These are phyloP conservation scores for Pseudohyphozyma bogoriensis DNA, from an alignment of 768 basidiomycete species.

Conservation along the genomic window DNA sequence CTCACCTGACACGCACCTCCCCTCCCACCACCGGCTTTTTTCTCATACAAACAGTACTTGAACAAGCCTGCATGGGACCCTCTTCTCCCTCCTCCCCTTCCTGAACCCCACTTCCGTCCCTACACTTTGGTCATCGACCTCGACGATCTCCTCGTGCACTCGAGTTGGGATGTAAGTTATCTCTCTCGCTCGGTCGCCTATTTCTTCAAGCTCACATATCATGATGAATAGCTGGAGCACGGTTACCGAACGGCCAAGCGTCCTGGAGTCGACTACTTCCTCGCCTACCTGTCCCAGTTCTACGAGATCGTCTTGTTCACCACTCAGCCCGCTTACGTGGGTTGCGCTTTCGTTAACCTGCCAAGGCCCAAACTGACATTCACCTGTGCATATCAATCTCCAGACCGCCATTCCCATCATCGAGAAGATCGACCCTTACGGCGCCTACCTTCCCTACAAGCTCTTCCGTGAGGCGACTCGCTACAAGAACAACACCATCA, in stretches of 20 bases:
- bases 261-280: conserved; percentile 95
- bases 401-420: conserved; percentile 80
- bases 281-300: conserved; percentile 93
- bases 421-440: conserved; percentile 89
- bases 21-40: conserved; percentile 26
- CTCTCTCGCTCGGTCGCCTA: too few relatives aligned
- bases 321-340: conserved; percentile 72
- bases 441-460: conserved; percentile 74
- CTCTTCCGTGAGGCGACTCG: conserved; percentile 90
- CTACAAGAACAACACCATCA: conserved; percentile 65
- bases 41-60: conserved; percentile 55
- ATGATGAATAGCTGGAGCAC: conserved; percentile 78
- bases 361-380: neutral
- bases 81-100: conserved; percentile 75
- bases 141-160: conserved; percentile 82
- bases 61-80: conserved; percentile 89
- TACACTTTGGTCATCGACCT: conserved; percentile 85
- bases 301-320: conserved; percentile 97
- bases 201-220: too few relatives aligned
- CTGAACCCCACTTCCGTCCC: conserved; percentile 71
- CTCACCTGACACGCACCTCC: neutral
- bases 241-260: conserved; percentile 98
- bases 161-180: conserved; percentile 77
- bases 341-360: too few relatives aligned
- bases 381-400: too few relatives aligned